Conservation (phyloP, 2,329 filamentous ascomycete species). For the Elsinoe perseae region DNA sequence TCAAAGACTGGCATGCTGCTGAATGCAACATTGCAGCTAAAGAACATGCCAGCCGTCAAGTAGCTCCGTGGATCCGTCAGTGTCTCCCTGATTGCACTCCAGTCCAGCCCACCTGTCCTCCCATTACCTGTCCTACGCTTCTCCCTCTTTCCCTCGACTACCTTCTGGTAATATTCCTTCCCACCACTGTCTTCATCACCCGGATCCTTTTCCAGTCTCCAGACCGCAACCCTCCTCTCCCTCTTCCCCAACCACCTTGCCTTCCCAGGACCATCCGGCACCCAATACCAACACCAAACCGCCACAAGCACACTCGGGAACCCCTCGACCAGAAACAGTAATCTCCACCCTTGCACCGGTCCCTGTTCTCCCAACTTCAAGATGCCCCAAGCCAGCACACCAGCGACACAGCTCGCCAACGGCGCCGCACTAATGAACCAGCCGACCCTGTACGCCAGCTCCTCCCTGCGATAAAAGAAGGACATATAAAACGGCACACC, state of each 20-base stretch:
- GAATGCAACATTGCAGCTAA: constrained; percentile 82
- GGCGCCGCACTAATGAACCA: constrained; percentile 73
- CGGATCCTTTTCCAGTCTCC: constrained; percentile 47
- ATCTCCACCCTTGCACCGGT: constrained; percentile 75
- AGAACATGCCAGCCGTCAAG: constrained; percentile 73
- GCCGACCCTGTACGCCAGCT: constrained; percentile 77
- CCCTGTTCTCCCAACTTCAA: constrained; percentile 56
- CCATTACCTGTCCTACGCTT: constrained; percentile 19
- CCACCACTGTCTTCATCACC: constrained; percentile 48
- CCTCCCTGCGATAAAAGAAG: constrained; percentile 56
- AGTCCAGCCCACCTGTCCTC: constrained; percentile 37
- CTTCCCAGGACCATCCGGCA: constrained; percentile 63
- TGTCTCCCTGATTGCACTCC: constrained; percentile 51
- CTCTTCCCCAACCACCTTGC: constrained; percentile 37
- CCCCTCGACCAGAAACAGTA: constrained; percentile 75
- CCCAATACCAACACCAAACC: constrained; percentile 62
- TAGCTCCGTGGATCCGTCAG: constrained; percentile 62
- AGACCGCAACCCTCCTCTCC: constrained; percentile 56
- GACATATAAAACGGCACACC: constrained; percentile 59
- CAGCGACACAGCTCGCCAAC: constrained; percentile 60
- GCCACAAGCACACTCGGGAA: constrained; percentile 74
- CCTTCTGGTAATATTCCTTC: constrained; percentile 32
- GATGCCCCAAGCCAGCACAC: constrained; percentile 71
- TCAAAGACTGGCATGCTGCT: constrained; percentile 73
- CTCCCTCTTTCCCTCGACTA: constrained; percentile 53